Conservation (phyloP, 768 basidiomycete genomes). For the Termitomyces heimii region DNA sequence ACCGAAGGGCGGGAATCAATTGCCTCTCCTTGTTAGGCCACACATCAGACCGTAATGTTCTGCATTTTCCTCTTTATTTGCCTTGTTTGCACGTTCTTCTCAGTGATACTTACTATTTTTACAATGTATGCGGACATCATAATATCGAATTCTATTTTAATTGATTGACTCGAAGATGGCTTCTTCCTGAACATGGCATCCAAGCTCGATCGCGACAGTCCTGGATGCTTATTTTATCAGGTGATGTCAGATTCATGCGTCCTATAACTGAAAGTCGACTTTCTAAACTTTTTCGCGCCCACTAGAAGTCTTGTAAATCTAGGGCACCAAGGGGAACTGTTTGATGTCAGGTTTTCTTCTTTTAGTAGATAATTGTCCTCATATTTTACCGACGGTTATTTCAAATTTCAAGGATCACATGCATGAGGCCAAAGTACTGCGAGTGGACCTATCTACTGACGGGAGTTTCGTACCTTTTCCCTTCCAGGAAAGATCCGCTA, state of each 20-base stretch:
- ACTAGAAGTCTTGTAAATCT: neutral
- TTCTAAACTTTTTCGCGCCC: neutral
- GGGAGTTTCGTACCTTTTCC: neutral
- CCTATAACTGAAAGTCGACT: neutral
- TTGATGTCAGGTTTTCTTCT: neutral
- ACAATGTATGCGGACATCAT: neutral
- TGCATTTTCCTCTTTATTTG: neutral
- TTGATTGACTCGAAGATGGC: too few relatives aligned
- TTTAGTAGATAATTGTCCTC: neutral
- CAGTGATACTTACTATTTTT: neutral
- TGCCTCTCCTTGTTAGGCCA: conserved; percentile 36
- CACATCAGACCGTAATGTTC: neutral
- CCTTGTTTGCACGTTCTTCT: neutral
- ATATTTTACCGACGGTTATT: neutral
- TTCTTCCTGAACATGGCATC: too few relatives aligned
- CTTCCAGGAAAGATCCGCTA: neutral
- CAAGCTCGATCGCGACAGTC: neutral
- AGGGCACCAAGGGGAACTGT: neutral
- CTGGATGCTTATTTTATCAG: neutral
- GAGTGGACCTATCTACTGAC: neutral
- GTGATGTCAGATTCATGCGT: neutral
- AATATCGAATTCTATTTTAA: too few relatives aligned
- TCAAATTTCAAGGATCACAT: neutral
- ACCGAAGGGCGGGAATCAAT: conserved; percentile 31
- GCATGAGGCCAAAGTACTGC: neutral